Conservation (phyloP, 768 basidiomycete genomes). For the Naganishia vaughanmartiniae region DNA sequence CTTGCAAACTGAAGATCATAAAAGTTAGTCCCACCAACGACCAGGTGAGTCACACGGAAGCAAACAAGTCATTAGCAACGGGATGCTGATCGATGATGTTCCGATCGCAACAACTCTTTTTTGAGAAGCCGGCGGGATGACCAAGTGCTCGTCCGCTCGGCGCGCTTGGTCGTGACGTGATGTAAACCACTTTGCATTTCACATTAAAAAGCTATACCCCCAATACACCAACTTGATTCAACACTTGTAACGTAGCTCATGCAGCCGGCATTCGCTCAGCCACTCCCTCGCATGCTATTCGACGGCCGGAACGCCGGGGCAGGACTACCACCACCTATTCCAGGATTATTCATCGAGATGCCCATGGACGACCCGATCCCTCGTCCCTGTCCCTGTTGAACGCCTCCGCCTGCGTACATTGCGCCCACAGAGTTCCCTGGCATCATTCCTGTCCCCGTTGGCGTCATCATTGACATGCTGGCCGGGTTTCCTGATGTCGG, state of each 20-base stretch:
- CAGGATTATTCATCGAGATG: conserved; percentile 12
- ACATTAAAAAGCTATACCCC: neutral
- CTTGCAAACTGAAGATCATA: neutral
- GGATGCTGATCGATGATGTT: neutral
- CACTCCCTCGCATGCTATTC: conserved; percentile 16
- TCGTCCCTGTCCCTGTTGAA: conserved; percentile 3
- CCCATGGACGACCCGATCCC: conserved; percentile 24
- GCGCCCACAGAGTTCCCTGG: neutral
- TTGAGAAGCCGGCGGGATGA: neutral
- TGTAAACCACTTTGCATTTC: neutral
- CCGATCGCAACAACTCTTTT: neutral
- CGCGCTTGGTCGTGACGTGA: no score
- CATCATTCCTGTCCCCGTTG: neutral
- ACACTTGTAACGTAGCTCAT: neutral
- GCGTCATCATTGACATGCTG: neutral
- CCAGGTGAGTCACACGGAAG: neutral
- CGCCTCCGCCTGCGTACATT: neutral
- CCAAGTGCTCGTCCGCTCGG: neutral
- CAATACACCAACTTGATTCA: neutral
- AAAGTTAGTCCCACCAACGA: neutral
- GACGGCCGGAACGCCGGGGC: conserved; percentile 9
- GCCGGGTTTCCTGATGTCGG: neutral
- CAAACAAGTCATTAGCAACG: conserved; percentile 5
- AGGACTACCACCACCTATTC: conserved; percentile 8
- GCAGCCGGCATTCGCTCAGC: neutral